Percentiles rank a stretch among this genome's conserved stretches.
These are phyloP conservation scores for Diutina catenulata DNA, from an alignment of 1,139 yeast species.

Conservation along the genomic window DNA sequence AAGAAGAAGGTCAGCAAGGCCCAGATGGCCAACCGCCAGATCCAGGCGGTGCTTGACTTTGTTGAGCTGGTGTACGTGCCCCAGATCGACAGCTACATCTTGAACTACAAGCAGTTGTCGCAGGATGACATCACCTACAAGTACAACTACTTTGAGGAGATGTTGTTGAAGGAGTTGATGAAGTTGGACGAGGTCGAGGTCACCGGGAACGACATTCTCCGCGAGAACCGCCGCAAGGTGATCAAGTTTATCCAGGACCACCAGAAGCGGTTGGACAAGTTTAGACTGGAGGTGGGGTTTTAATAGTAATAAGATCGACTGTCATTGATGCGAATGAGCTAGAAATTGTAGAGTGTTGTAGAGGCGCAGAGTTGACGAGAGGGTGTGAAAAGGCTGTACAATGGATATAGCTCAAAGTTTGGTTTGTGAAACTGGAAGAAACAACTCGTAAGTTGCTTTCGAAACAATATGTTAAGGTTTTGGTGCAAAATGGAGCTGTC, in stretches of 20 bases:
- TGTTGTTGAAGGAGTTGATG: conserved; percentile 53
- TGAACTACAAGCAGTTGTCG: conserved; percentile 20
- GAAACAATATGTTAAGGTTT: too few species aligned
- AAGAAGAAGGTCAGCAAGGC: conserved; percentile 32
- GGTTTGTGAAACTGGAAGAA: too few species aligned
- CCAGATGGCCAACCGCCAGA: conserved; percentile 30
- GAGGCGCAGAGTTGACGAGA: too few species aligned
- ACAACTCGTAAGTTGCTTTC: too few species aligned
- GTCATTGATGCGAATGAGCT: too few species aligned
- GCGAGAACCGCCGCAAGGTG: conserved; percentile 45
- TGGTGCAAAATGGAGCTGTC: too few species aligned
- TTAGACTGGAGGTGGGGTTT: conserved; percentile 15
- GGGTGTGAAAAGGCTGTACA: too few species aligned
- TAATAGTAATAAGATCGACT: too few species aligned
- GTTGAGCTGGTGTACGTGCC: conserved; percentile 34
- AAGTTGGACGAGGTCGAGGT: conserved; percentile 56
- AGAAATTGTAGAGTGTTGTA: too few species aligned
- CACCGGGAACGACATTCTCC: conserved; percentile 34
- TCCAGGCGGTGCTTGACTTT: conserved; percentile 28
- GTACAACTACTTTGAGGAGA: conserved; percentile 51
- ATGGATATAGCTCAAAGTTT: too few species aligned
- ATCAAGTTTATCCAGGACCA: conserved; percentile 50
- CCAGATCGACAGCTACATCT: conserved; percentile 30
- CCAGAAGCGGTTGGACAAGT: conserved; percentile 46
- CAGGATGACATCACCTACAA: conserved; percentile 35